Evolutionary conservation across 1,284 basidiomycete genomes (phyloP).

Genomic region (Sphagnurus paluster): DNA sequence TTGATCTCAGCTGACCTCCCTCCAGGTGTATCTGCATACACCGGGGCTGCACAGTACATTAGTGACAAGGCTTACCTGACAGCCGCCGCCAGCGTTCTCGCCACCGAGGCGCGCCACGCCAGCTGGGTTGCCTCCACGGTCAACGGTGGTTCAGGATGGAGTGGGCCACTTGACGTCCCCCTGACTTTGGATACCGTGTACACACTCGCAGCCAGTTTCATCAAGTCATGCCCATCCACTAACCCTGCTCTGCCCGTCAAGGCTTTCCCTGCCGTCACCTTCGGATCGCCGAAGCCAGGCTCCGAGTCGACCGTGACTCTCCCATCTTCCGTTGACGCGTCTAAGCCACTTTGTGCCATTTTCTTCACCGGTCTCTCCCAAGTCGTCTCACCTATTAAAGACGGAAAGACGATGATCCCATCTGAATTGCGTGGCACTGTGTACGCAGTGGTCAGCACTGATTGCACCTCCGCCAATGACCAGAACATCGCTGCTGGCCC

Average conservation of each 20-base stretch:
- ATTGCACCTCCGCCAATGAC: constrained; percentile 31
- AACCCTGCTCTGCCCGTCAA: constrained; percentile 47
- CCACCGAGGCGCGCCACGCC: constrained; percentile 46
- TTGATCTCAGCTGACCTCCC: neutral
- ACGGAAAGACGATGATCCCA: constrained; percentile 26
- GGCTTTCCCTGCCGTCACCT: constrained; percentile 43
- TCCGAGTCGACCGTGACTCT: constrained; percentile 14
- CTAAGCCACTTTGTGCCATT: constrained; percentile 26
- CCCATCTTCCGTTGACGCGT: constrained; percentile 2
- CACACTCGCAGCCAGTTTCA: constrained; percentile 44
- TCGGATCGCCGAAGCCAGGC: constrained; percentile 20
- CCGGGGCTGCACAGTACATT: constrained; percentile 41
- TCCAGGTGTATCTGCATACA: constrained; percentile 21
- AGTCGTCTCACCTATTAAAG: constrained; percentile 26
- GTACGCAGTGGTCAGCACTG: constrained; percentile 33
- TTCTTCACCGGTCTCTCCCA: constrained; percentile 36
- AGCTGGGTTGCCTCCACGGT: constrained; percentile 50
- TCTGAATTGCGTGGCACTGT: constrained; percentile 30
- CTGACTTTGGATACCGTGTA: constrained; percentile 47
- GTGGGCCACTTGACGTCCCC: constrained; percentile 42
- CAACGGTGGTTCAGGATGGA: constrained; percentile 47
- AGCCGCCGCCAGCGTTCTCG: constrained; percentile 41
- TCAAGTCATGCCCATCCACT: constrained; percentile 49
- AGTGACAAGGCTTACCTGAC: constrained; percentile 36
- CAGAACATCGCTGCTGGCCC: constrained; percentile 43